A percentile compares a stretch with the other conserved stretches of the same genome.
Conservation (phyloP, 768 basidiomycete genomes). For the Podaxis mareebaensis region DNA sequence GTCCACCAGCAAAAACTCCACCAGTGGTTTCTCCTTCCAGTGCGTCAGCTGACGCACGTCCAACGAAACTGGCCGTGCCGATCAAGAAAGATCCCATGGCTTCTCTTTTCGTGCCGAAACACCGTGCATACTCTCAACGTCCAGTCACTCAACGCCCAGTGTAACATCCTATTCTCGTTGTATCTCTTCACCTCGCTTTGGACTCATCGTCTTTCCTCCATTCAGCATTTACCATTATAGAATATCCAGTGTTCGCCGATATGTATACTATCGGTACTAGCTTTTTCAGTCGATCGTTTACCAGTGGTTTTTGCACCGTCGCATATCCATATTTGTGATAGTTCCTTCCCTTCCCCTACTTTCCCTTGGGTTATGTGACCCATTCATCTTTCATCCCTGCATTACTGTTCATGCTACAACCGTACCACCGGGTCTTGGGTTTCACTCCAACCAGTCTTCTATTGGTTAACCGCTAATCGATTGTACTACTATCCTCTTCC, state of each 20-base stretch:
- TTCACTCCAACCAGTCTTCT: not conserved
- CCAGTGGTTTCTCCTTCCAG: conserved; percentile 20
- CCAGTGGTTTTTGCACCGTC: not conserved
- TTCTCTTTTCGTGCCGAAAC: conserved; percentile 73
- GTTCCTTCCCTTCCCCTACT: not conserved
- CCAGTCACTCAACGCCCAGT: conserved; percentile 49
- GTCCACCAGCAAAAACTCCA: not conserved
- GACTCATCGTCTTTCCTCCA: not conserved
- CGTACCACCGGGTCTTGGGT: conserved; percentile 4
- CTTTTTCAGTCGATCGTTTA: not conserved
- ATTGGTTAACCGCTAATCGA: conserved; percentile 4
- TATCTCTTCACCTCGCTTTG: conserved; percentile 19
- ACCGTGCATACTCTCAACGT: conserved; percentile 60
- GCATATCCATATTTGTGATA: conserved; percentile 1
- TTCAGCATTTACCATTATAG: conserved; percentile 21
- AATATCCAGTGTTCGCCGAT: not conserved
- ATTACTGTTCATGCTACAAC: not conserved
- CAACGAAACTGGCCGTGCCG: conserved; percentile 36
- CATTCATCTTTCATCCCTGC: conserved; percentile 5
- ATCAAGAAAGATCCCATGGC: conserved; percentile 67
- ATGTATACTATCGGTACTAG: conserved; percentile 6
- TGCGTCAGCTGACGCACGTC: conserved; percentile 27
- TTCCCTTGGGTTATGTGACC: conserved; percentile 8
- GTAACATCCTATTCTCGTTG: not conserved
- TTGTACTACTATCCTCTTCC: not conserved